These are phyloP conservation scores for Blastomyces percursus DNA, from an alignment of 2,329 filamentous ascomycete species.

Conservation along the genomic window DNA sequence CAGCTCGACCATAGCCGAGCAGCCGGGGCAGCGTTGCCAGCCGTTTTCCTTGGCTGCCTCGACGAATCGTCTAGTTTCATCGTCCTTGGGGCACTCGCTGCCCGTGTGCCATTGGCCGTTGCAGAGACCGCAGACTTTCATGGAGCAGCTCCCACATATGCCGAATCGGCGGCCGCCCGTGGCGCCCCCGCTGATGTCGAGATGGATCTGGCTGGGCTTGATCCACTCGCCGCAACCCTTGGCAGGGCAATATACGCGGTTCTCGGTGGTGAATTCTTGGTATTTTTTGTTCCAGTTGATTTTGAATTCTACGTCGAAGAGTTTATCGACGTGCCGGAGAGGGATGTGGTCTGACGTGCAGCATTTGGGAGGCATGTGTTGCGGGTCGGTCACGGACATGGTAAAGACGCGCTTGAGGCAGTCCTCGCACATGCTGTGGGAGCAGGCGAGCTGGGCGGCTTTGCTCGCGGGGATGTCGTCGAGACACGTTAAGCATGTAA, in stretches of 20 bases:
- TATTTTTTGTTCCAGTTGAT: constrained; percentile 70
- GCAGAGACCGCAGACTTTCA: constrained; percentile 63
- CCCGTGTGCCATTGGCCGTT: constrained; percentile 62
- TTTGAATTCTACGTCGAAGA: constrained; percentile 67
- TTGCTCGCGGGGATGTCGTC: constrained; percentile 54
- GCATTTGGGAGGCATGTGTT: constrained; percentile 76
- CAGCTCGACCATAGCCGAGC: constrained; percentile 64
- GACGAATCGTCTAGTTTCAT: constrained; percentile 34
- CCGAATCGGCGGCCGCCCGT: constrained; percentile 53
- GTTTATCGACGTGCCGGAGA: constrained; percentile 60
- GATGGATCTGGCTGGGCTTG: constrained; percentile 56
- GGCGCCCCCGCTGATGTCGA: constrained; percentile 33
- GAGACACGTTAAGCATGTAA: constrained; percentile 62
- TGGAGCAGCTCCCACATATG: constrained; percentile 59
- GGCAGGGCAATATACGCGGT: constrained; percentile 66
- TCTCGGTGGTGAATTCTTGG: constrained; percentile 60
- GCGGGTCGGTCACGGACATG: constrained; percentile 62
- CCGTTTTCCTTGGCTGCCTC: constrained; percentile 59
- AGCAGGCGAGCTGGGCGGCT: constrained; percentile 62
- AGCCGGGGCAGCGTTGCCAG: constrained; percentile 71
- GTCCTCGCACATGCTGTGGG: constrained; percentile 67
- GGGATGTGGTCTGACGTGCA: constrained; percentile 65
- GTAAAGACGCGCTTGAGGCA: constrained; percentile 67
- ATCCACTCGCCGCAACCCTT: constrained; percentile 70
- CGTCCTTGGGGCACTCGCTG: constrained; percentile 54